A percentile compares a stretch with the other conserved stretches of the same genome.
Evolutionary conservation across 148 eudicot genomes (phyloP).

Genomic region (Tetragonia tetragonoides): DNA sequence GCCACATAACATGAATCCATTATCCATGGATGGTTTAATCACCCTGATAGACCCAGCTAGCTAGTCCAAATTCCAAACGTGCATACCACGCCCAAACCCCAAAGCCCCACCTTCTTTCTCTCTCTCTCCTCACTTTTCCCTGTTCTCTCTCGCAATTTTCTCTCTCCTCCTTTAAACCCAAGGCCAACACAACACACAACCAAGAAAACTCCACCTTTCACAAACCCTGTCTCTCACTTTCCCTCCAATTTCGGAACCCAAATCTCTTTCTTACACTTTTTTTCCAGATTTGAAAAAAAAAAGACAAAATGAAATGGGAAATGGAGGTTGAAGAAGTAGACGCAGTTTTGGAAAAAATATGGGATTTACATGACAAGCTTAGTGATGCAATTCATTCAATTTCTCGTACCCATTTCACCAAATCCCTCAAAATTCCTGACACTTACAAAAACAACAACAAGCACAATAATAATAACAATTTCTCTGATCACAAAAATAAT

Average conservation of each 20-base stretch:
- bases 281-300: conserved; percentile 12
- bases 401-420: conserved; percentile 69
- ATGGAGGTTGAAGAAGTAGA: conserved; percentile 75
- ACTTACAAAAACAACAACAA: conserved; percentile 11
- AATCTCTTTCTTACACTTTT: not conserved
- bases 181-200: not conserved
- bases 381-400: conserved; percentile 91
- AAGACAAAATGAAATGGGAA: conserved; percentile 43
- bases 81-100: conserved; percentile 10
- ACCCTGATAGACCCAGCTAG: not conserved
- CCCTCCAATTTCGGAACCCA: not conserved
- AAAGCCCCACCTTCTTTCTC: not conserved
- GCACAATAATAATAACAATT: conserved; percentile 18
- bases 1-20: not conserved
- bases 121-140: no score
- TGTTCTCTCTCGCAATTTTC: not conserved
- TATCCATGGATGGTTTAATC: not conserved
- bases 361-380: conserved; percentile 93
- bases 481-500: not conserved
- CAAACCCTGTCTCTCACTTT: not conserved
- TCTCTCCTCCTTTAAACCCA: not conserved
- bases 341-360: conserved; percentile 68
- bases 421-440: conserved; percentile 33
- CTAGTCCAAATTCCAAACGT: conserved; percentile 26
- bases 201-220: not conserved